A percentile compares a stretch with the other conserved stretches of the same genome.
Conservation (phyloP, 192 early-diverging fungal species). For the Backusella morwellensis region DNA sequence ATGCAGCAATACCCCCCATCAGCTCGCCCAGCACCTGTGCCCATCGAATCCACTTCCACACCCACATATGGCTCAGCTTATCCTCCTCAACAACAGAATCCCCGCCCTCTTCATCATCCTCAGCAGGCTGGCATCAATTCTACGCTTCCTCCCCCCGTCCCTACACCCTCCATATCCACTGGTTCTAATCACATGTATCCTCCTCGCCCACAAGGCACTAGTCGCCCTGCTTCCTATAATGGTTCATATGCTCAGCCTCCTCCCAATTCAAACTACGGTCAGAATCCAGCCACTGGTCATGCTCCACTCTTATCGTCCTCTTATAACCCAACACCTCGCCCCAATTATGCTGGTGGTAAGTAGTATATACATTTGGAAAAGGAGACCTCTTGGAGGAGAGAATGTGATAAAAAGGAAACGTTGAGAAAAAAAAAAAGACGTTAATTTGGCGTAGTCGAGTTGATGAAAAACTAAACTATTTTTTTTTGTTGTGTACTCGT, state of each 20-base stretch:
- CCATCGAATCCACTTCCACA: not conserved
- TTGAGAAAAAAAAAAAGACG: not conserved
- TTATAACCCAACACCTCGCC: conserved; percentile 6
- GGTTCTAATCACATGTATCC: conserved; percentile 1
- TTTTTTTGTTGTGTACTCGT: not conserved
- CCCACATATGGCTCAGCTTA: not conserved
- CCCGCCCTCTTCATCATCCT: not conserved
- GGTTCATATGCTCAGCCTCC: not conserved
- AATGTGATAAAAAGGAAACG: not conserved
- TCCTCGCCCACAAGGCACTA: conserved; percentile 12
- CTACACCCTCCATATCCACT: conserved; percentile 14
- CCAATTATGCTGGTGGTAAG: not conserved
- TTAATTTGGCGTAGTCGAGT: not conserved
- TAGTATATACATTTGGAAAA: not conserved
- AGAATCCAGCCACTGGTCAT: not conserved
- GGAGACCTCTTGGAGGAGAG: not conserved
- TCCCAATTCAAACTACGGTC: conserved; percentile 1
- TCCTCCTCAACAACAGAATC: conserved; percentile 1
- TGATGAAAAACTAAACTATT: not conserved
- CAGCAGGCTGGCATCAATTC: not conserved
- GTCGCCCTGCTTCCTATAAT: conserved; percentile 21
- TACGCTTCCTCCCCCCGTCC: not conserved
- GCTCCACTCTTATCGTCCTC: conserved; percentile 18
- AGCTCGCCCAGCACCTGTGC: not conserved
- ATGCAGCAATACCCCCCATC: not conserved